These are phyloP conservation scores for Vaccinium macrocarpon DNA, from an alignment of 148 eudicot genomes.

Conservation along the genomic window DNA sequence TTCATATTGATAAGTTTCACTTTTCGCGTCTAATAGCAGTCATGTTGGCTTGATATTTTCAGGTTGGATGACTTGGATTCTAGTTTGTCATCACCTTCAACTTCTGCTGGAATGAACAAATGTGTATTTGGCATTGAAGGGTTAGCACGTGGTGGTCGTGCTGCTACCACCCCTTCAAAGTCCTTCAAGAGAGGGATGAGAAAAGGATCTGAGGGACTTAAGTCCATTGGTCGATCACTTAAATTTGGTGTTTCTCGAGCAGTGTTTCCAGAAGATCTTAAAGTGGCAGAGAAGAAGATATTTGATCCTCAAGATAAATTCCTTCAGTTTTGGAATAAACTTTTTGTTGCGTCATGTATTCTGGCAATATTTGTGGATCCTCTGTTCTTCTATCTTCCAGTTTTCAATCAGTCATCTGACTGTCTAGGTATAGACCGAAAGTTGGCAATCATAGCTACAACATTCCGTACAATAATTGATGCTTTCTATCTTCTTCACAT, in stretches of 20 bases:
- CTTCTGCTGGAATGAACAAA: conserved; percentile 40
- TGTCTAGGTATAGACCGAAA: conserved; percentile 73
- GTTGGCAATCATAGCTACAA: conserved; percentile 69
- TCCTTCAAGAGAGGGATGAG: conserved; percentile 58
- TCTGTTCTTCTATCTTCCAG: conserved; percentile 88
- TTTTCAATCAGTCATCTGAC: conserved; percentile 35
- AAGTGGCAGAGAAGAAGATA: conserved; percentile 82
- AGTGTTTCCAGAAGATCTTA: conserved; percentile 96
- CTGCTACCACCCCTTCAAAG: conserved; percentile 40
- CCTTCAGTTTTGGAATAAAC: conserved; percentile 74
- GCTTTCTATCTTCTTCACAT: conserved; percentile 85
- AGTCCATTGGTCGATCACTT: conserved; percentile 78
- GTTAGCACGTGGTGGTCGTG: conserved; percentile 32
- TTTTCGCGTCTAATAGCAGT: not conserved
- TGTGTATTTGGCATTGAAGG: conserved; percentile 65
- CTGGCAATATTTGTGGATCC: conserved; percentile 89
- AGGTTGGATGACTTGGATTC: conserved; percentile 79
- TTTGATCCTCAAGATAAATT: conserved; percentile 94
- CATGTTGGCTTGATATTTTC: conserved; percentile 10
- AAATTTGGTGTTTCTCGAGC: conserved; percentile 73
- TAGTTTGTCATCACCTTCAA: conserved; percentile 51
- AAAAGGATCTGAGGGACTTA: conserved; percentile 76
- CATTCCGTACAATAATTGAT: conserved; percentile 74
- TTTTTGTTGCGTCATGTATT: conserved; percentile 86
- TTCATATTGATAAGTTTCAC: not conserved